These are phyloP conservation scores for Quercus tomentella DNA, from an alignment of 331 rosid genomes.

Conservation along the genomic window DNA sequence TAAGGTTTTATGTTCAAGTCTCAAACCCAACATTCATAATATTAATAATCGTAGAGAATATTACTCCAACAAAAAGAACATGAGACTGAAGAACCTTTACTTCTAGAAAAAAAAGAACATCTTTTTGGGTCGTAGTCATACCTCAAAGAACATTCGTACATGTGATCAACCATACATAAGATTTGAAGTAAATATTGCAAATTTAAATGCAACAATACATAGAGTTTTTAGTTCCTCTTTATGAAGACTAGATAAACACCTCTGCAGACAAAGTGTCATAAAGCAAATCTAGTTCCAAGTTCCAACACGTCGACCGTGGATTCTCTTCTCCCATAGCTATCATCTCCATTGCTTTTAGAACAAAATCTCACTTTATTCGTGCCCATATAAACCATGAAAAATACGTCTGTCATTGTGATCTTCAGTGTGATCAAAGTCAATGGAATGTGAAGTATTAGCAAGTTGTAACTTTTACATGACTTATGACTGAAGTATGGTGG, in stretches of 20 bases:
- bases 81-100: not conserved
- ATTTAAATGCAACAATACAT: not conserved
- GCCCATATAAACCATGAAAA: no score
- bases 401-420: no score
- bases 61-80: no score
- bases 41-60: no score
- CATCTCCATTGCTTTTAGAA: not conserved
- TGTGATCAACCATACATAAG: not conserved
- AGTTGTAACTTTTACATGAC: no score
- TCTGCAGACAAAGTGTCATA: not conserved
- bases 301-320: not conserved
- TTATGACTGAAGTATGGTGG: no score
- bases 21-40: no score
- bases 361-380: no score
- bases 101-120: not conserved
- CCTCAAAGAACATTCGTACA: not conserved
- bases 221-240: not conserved
- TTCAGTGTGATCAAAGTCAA: no score
- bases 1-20: no score
- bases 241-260: not conserved
- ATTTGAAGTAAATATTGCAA: not conserved
- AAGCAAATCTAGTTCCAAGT: not conserved
- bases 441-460: no score
- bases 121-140: not conserved
- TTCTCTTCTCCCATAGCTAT: not conserved